phyloP scores from a whole-genome alignment of 768 basidiomycete species.

The Coprinellus aureogranulatus region DNA sequence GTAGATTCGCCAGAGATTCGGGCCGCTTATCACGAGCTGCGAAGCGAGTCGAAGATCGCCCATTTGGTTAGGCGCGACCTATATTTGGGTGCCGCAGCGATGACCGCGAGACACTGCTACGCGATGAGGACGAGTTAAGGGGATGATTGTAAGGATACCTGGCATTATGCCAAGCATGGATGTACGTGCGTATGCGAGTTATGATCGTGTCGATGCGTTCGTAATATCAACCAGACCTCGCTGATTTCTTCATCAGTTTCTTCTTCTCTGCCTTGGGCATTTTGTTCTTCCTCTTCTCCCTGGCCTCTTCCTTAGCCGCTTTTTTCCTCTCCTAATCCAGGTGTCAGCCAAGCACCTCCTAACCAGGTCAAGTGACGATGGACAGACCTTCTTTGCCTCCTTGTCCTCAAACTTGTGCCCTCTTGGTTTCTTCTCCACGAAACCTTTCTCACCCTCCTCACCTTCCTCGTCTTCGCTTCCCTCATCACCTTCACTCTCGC shows the following conservation, averaged over 20 bases:
- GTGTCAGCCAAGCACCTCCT: neutral
- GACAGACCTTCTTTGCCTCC: conserved; percentile 80
- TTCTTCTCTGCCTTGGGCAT: conserved; percentile 97
- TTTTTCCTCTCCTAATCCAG: conserved; percentile 82
- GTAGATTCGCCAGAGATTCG: no score
- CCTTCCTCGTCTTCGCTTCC: conserved; percentile 35
- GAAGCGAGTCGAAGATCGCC: no score
- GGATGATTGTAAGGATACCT: no score
- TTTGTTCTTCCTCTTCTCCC: conserved; percentile 87
- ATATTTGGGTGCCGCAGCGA: no score
- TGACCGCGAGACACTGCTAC: no score
- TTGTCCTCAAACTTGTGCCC: conserved; percentile 94
- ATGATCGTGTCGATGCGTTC: no score
- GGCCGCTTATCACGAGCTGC: no score
- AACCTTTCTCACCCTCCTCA: conserved; percentile 35
- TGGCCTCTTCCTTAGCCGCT: conserved; percentile 78
- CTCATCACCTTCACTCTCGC: conserved; percentile 24
- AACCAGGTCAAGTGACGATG: conserved; percentile 5
- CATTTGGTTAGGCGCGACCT: no score
- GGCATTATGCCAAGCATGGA: no score
- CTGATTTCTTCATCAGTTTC: conserved; percentile 67
- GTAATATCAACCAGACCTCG: conserved; percentile 12
- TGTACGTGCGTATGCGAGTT: no score
- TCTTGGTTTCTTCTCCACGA: conserved; percentile 58
- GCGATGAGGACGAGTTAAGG: no score